Evolutionary conservation across 177 flowering plant genomes (phyloP), one percentile per base, ranked within the genome.

Genomic region (Vitis hybrid): DNA sequence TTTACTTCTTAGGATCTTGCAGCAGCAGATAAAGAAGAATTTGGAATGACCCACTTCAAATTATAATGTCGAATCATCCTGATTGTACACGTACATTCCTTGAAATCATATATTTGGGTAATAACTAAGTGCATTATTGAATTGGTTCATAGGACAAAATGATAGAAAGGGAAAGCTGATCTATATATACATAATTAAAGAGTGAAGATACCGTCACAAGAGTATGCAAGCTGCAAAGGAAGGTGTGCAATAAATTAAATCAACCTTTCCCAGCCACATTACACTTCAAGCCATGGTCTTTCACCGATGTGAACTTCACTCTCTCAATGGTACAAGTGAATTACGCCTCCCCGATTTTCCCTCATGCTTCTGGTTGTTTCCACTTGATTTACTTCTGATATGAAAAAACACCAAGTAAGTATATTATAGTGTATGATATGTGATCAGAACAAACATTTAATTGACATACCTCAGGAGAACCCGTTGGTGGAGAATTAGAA

Each of bases 391-490:
- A 56, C 11, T 69, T 69, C 73, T 69, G 69, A 19, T 9, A 64
- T 40, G 12, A 50, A 21, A 11, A 14, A 56, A 52, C 14, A 35
- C 15, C 9, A 19, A 3, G 9, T 15, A 52, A 32, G 27, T 12
- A 15, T 8, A 12, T 63, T 21, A 71, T 62, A 21, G 19, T 15
- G 9, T 1, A 35, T 32, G 27, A 12, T 32, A 57, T 0, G 48
- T 40, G 19, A 21, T 50, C 21, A 32, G 32, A 11, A 24, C 15
- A 62, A 46, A 32, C 46, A 66, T 63, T 70, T 66, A 52, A 24
- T 16, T 8, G 3, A 19, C 16, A n/a, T 81, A 88, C 91, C 94
- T 88, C 70, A 16, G 75, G 69, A 49, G 73, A 67, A 15, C 62
- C 65, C 12, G 32, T 57, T 15, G 79, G 71, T 46, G 75, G 51